Base-by-base conservation (phyloP, 768 basidiomycete species). In the Pilatotrama ljubarskyi region DNA sequence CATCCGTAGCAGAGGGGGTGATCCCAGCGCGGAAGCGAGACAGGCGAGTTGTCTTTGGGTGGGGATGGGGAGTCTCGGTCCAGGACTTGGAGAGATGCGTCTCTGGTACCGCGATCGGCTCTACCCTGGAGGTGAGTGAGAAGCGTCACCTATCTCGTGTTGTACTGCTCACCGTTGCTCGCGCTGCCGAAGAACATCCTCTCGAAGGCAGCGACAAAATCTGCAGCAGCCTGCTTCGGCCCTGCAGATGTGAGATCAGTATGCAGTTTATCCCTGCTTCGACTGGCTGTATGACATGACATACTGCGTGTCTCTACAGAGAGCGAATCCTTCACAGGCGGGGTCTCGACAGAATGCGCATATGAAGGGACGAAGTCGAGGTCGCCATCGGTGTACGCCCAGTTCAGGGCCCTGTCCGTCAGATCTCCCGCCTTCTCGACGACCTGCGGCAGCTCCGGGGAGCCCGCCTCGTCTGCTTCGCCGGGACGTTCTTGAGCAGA, bases 1-100 rank as follows among this genome's bases (percentile, higher is more conserved):
- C 47, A 2, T 38, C 29, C 2, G 67, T 66, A 1, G 67, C 54
- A 7, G 68, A 56, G 5, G 62, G 52, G 53, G 22, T n/a, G 14
- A 67, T 25, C 20, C 66, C 60, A 2, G 64, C 61, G 17, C 68
- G 61, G 68, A 79, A 79, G 38, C 76, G 74, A 9, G 74, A 64
- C 11, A 76, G 73, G 13, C 66, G 71, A 5, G 73, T 73, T 5
- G 73, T 69, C 10, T 53, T 51, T 1, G 70, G 65, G 55, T 74
- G 73, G 0, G 72, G 75, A 46, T 65, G 66, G 22, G 54, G 40
- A 7, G 64, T 62, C 14, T 51, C 40, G 22, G 58, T n/a, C 63
- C 63, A 46, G 10, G 63, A 18, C 46, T 35, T n/a, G 9, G 44
- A 9, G 24, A 54, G 2, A 7, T 22, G 25, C 8, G 18, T 14